phyloP scores from a whole-genome alignment of 1,284 basidiomycete genomes.

The Erythrobasidium hasegawianum region DNA sequence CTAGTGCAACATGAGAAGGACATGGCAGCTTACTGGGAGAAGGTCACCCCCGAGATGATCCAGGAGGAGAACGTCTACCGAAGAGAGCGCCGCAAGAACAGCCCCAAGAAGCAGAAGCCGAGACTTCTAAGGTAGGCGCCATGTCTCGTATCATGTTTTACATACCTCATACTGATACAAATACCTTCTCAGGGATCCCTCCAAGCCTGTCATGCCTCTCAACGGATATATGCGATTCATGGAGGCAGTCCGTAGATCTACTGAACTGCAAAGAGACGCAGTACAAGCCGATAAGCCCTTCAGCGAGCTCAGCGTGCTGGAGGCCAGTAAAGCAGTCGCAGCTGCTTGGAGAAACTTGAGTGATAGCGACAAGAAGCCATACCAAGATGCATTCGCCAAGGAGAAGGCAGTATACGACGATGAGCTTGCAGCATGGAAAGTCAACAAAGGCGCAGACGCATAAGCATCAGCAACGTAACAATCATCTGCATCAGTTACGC shows the following conservation, averaged over 20 bases:
- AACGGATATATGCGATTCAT: conserved; percentile 49
- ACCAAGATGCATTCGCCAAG: conserved; percentile 8
- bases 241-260: conserved; percentile 10
- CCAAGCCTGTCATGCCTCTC: conserved; percentile 48
- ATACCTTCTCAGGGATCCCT: conserved; percentile 42
- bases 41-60: conserved; percentile 49
- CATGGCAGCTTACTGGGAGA: conserved; percentile 46
- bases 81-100: conserved; percentile 46
- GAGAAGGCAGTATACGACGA: conserved; percentile 18
- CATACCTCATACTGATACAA: conserved; percentile 4
- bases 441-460: conserved; percentile 3
- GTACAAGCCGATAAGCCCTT: background rate
- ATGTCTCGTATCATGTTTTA: background rate
- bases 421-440: conserved; percentile 22
- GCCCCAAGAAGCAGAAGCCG: conserved; percentile 44
- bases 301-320: conserved; percentile 2
- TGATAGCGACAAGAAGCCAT: conserved; percentile 28
- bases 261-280: conserved; percentile 5
- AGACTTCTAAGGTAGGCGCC: conserved; percentile 13
- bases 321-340: conserved; percentile 18
- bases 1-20: conserved; percentile 48
- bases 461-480: background rate
- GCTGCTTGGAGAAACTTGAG: conserved; percentile 32
- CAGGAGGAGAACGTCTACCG: conserved; percentile 48
- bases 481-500: background rate